Conservation (phyloP, 208 protist species). For the Phytomonas serpens region DNA sequence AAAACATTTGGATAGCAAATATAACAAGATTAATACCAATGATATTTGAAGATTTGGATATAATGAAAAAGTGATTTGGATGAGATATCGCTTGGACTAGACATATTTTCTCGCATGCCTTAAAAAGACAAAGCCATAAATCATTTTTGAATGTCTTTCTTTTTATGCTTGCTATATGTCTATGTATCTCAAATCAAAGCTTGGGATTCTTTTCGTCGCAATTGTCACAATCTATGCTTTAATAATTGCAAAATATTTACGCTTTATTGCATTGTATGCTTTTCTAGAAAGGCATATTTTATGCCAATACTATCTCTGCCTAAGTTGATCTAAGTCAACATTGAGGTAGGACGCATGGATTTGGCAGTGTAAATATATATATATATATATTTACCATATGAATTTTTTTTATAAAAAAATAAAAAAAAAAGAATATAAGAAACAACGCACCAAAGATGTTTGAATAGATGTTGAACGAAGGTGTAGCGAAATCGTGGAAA, state of each 20-base stretch:
- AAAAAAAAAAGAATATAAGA: neutral
- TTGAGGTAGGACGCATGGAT: neutral
- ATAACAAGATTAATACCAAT: neutral
- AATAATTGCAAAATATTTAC: neutral
- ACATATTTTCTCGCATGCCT: too few relatives aligned
- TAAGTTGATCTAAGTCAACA: neutral
- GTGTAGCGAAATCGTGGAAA: neutral
- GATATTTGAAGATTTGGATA: neutral
- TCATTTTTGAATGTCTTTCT: neutral
- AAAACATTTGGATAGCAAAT: neutral
- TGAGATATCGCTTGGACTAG: neutral
- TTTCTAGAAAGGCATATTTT: conserved; percentile 4
- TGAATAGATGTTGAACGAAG: neutral
- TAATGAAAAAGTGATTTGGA: neutral
- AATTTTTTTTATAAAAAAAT: neutral
- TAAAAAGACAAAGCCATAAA: neutral
- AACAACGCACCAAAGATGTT: neutral
- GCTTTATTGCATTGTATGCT: neutral
- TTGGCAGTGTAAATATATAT: neutral
- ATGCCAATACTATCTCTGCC: conserved; percentile 4
- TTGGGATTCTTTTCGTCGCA: neutral
- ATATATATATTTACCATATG: conserved; percentile 7
- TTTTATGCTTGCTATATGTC: neutral
- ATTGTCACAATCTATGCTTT: neutral
- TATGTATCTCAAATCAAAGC: neutral